A percentile compares a stretch with the other conserved stretches of the same genome.
These are phyloP conservation scores for Mycosphaerella sp. DNA, from an alignment of 2,329 filamentous ascomycete species.

Conservation along the genomic window DNA sequence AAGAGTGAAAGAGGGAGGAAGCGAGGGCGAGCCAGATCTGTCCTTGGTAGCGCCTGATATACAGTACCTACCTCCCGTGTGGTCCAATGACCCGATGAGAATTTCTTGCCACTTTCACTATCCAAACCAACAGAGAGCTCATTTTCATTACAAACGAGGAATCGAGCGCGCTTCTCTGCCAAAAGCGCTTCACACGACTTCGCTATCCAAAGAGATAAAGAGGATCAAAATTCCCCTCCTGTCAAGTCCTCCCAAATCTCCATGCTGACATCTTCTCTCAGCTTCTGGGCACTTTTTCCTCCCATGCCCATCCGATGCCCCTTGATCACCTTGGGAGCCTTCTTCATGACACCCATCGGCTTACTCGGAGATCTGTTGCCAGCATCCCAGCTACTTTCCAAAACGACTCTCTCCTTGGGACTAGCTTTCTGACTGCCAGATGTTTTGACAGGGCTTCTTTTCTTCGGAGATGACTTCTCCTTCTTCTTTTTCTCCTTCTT, in stretches of 20 bases:
- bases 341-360: background rate
- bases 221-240: slow-evolving; percentile 19
- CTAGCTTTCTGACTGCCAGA: background rate
- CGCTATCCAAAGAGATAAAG: too few species aligned
- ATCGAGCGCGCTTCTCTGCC: too few species aligned
- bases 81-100: too few species aligned
- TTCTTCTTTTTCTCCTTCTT: background rate
- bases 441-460: slow-evolving; percentile 11
- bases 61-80: too few species aligned
- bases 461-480: background rate
- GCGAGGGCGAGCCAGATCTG: too few species aligned
- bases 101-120: too few species aligned
- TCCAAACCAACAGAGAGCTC: too few species aligned
- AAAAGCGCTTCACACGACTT: too few species aligned
- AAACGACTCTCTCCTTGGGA: background rate
- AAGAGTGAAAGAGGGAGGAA: too few species aligned
- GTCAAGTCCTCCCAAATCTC: slow-evolving; percentile 30
- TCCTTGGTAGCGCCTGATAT: too few species aligned
- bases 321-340: slow-evolving; percentile 9
- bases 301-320: slow-evolving; percentile 3
- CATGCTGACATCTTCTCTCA: slow-evolving; percentile 25
- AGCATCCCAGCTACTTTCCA: slow-evolving; percentile 9
- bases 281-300: slow-evolving; percentile 12
- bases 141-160: too few species aligned
- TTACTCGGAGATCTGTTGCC: slow-evolving; percentile 9